These are phyloP conservation scores for Leccinum disarticulatum DNA, from an alignment of 768 basidiomycete species.

Conservation along the genomic window DNA sequence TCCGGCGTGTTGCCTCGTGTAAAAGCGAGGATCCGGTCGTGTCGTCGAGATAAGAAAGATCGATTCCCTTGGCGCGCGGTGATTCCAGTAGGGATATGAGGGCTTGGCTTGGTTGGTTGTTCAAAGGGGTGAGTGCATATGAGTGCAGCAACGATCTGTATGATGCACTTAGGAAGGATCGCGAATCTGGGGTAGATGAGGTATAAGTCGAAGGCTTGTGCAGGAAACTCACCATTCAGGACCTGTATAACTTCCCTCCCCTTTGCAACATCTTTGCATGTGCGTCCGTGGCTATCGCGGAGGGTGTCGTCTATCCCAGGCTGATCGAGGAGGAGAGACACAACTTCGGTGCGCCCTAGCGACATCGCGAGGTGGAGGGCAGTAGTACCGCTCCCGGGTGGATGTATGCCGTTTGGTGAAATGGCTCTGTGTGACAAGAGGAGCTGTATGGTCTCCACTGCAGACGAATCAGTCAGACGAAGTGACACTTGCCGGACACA, in stretches of 20 bases:
- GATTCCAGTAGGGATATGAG: conserved; percentile 62
- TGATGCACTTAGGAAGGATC: conserved; percentile 69
- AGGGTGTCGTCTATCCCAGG: conserved; percentile 78
- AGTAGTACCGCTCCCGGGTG: conserved; percentile 67
- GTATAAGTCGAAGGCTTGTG: neutral
- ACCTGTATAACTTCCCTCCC: conserved; percentile 62
- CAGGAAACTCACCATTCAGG: conserved; percentile 58
- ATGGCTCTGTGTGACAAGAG: conserved; percentile 73
- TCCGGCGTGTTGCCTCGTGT: conserved; percentile 83
- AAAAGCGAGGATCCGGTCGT: conserved; percentile 74
- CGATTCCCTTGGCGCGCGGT: conserved; percentile 66
- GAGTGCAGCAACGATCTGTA: conserved; percentile 71
- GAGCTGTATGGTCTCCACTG: conserved; percentile 66
- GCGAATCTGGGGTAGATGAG: conserved; percentile 57
- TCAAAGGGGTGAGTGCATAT: conserved; percentile 64
- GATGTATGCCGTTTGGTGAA: conserved; percentile 76
- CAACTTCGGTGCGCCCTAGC: conserved; percentile 69
- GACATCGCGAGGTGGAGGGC: conserved; percentile 74
- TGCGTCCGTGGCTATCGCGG: conserved; percentile 63
- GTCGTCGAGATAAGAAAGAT: conserved; percentile 80
- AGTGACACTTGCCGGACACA: neutral
- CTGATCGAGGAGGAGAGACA: conserved; percentile 76
- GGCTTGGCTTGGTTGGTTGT: conserved; percentile 40
- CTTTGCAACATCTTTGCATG: conserved; percentile 70
- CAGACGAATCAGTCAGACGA: conserved; percentile 5